These are phyloP conservation scores for Barnettozyma wickerhamii DNA, from an alignment of 805 yeast genomes.

Conservation along the genomic window DNA sequence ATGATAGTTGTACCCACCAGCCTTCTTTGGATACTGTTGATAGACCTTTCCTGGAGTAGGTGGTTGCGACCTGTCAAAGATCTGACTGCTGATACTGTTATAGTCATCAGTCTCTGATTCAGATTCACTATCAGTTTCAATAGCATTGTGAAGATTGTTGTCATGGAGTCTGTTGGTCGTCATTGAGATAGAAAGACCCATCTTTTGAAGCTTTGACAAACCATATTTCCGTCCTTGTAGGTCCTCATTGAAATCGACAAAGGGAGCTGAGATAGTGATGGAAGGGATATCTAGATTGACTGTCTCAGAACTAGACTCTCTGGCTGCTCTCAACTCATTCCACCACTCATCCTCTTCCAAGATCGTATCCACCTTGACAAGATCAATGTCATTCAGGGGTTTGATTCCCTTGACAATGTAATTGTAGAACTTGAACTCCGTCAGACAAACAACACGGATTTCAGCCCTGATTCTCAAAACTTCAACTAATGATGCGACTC, in stretches of 20 bases:
- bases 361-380: conserved; percentile 41
- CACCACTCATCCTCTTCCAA: conserved; percentile 82
- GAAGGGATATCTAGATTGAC: conserved; percentile 31
- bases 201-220: conserved; percentile 63
- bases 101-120: conserved; percentile 24
- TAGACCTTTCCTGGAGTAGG: background rate
- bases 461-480: conserved; percentile 84
- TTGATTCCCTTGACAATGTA: conserved; percentile 77
- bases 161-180: conserved; percentile 50
- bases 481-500: conserved; percentile 61
- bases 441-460: conserved; percentile 67
- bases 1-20: background rate
- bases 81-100: conserved; percentile 20
- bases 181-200: conserved; percentile 79
- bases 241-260: conserved; percentile 18
- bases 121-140: conserved; percentile 26
- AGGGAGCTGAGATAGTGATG: conserved; percentile 28
- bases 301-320: conserved; percentile 30
- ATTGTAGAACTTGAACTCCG: conserved; percentile 58
- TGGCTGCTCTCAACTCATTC: conserved; percentile 58
- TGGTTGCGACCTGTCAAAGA: conserved; percentile 8
- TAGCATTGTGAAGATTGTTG: conserved; percentile 22
- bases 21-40: background rate
- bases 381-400: conserved; percentile 46
- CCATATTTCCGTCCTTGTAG: conserved; percentile 29